Evolutionary conservation across 176 grass and related monocot species (phyloP).

Genomic region (Eleusine indica): DNA sequence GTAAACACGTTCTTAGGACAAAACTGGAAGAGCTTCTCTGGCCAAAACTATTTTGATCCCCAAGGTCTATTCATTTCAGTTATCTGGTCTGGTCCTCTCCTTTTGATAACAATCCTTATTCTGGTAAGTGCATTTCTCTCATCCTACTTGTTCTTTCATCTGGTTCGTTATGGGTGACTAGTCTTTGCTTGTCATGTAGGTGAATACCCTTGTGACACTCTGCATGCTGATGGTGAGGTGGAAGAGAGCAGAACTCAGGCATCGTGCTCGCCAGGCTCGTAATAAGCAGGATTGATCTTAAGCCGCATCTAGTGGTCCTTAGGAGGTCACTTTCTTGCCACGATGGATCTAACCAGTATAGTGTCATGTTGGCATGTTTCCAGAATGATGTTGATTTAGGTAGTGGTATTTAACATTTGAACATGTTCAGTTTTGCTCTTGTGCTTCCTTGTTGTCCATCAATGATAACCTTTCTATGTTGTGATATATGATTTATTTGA

Average conservation of each 20-base stretch:
- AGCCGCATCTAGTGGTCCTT: conserved; percentile 19
- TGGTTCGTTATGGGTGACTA: not conserved
- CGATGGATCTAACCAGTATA: conserved; percentile 38
- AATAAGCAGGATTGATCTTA: conserved; percentile 73
- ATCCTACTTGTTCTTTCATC: not conserved
- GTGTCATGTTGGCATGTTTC: not conserved
- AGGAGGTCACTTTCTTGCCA: not conserved
- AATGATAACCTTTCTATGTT: conserved; percentile 9
- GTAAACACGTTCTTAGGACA: conserved; percentile 69
- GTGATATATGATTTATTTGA: not conserved
- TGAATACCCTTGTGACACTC: conserved; percentile 82
- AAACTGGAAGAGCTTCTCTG: conserved; percentile 88
- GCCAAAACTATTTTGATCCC: conserved; percentile 93
- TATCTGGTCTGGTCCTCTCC: conserved; percentile 83
- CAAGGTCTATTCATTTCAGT: conserved; percentile 89
- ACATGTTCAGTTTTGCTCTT: conserved; percentile 25
- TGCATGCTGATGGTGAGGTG: conserved; percentile 78
- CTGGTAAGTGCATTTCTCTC: conserved; percentile 52
- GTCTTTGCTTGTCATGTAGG: conserved; percentile 45
- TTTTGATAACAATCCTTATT: conserved; percentile 72
- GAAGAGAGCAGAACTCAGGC: conserved; percentile 81
- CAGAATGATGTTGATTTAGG: not conserved
- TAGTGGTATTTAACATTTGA: not conserved
- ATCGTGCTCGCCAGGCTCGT: conserved; percentile 56
- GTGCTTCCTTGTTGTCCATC: not conserved